Base-by-base conservation (phyloP, 164 flowering plant genomes). In the Paratinospora sagittata region DNA sequence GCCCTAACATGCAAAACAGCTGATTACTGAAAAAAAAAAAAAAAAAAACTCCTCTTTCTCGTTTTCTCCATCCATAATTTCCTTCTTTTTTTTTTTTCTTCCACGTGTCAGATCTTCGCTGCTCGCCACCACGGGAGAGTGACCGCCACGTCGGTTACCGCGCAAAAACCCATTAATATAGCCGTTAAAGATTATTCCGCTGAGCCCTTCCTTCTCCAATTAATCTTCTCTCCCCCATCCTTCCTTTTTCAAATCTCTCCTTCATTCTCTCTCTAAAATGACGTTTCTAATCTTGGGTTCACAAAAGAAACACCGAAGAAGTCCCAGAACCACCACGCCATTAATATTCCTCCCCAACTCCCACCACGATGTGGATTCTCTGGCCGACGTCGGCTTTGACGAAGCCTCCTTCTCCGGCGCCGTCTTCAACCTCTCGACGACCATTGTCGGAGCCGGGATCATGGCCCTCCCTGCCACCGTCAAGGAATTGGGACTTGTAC, bases 381-480 rank as follows among this genome's bases (percentile, higher is more conserved):
- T 13, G 2, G 55, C 16, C 0, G 55, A 47, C 1, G 27, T n/a
- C 33, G 12, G 14, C 65, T 62, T 26, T 13, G 33, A 26, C 19
- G 66, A 19, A 8, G 66, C 34, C 17, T 26, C 34, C 3, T 63
- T 65, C 45, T 65, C 87, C 30, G 98, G 97, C 14, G 95, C 89
- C 1, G 96, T 93, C 21, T 89, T 93, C 72, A 93, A 93, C 71
- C 74, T 93, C 13, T 85, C 98, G 3, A 91, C 98, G 0, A 89
- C 97, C 0, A 78, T 93, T 64, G 84, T 93, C 33, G 98, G 98
- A 49, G 97, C 98, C 34, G 98, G 98, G 45, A 91, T 93, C 77
- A 93, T 93, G 98, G 91, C 96, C 9, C 80, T 93, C 76, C 98
- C 97, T 14, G 98, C 98, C 0, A 85, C 95, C 52, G 85, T 91